Evolutionary conservation across 1,284 basidiomycete genomes (phyloP).

Genomic region (Chiua sp.): DNA sequence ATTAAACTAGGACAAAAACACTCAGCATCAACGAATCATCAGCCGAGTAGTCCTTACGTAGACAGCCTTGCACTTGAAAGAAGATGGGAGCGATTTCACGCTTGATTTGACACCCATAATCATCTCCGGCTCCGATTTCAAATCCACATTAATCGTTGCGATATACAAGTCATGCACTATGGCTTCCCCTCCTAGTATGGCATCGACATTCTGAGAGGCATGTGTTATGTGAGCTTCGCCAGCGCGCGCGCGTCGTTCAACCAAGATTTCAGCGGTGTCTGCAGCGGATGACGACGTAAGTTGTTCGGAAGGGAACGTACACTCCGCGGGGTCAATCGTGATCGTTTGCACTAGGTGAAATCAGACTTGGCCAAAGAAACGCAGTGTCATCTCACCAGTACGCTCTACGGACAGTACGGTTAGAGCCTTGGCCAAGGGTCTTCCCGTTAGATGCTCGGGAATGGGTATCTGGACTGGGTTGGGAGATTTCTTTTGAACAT

Average conservation of each 20-base stretch:
- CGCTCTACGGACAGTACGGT: constrained; percentile 15
- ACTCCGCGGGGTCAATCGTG: constrained; percentile 14
- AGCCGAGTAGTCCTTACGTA: constrained; percentile 10
- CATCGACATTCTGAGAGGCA: neutral
- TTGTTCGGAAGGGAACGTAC: constrained; percentile 5
- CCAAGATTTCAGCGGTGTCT: neutral
- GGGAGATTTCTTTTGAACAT: constrained; percentile 60
- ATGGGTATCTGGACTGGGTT: neutral
- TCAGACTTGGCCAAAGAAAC: constrained; percentile 2
- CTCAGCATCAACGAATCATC: neutral
- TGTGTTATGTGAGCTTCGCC: neutral
- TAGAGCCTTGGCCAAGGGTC: neutral
- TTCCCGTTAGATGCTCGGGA: neutral
- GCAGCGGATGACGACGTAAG: neutral
- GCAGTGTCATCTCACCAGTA: neutral
- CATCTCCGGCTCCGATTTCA: constrained; percentile 12
- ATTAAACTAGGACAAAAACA: constrained; percentile 16
- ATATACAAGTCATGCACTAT: constrained; percentile 23
- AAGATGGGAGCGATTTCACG: constrained; percentile 19
- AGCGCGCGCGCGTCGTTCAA: neutral
- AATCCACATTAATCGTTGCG: constrained; percentile 10
- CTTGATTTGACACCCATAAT: constrained; percentile 12
- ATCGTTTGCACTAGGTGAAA: constrained; percentile 17
- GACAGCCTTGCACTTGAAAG: constrained; percentile 20
- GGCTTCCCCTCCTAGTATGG: neutral